Base-by-base conservation (phyloP, 2,329 filamentous ascomycete species). In the Amesomyces nigricolor region DNA sequence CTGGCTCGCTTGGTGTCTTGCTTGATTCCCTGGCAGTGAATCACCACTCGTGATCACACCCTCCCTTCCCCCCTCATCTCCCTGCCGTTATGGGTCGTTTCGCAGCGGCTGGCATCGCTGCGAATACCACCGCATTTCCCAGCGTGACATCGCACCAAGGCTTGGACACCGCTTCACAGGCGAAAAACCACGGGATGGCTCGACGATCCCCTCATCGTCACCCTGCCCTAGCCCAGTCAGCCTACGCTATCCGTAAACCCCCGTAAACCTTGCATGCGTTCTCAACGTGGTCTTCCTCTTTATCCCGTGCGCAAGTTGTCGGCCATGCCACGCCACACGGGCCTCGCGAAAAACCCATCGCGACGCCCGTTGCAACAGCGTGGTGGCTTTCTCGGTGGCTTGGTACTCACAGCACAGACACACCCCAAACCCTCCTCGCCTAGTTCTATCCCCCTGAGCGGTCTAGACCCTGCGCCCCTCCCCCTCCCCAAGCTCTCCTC, bases 271-370 rank as follows among this genome's bases (percentile, higher is more conserved):
- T 37, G 30, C 38, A n/a, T 40, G 17, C 43, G 37, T 26, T 26
- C 48, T 14, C 30, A 16, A 40, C 19, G 10, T 42, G 26, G 26
- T 17, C 37, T 35, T 26, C 26, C 32, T 9, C 9, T 26, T 26
- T 26, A 5, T 26, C 32, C 32, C 32, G 44, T 47, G 43, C 26
- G 13, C 37, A 32, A 43, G 37, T 40, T 32, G 7, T 26, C 37
- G 30, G 42, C 44, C 37, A 16, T 40, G 37, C 32, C 26, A 43
- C 47, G 51, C 51, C 51, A 53, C 51, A 53, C 42, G 51, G 51
- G 19, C 29, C 32, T 35, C 32, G 32, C 32, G 32, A 35, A 9
- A 26, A 26, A 6, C 4, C 32, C 32, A 35, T 35, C 11, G 32
- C 11, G 32, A 35, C 32, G 9, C 32, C 22, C 22, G 22, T 38